phyloP scores from a whole-genome alignment of 1,284 basidiomycete species.

The Schizophyllum commune region DNA sequence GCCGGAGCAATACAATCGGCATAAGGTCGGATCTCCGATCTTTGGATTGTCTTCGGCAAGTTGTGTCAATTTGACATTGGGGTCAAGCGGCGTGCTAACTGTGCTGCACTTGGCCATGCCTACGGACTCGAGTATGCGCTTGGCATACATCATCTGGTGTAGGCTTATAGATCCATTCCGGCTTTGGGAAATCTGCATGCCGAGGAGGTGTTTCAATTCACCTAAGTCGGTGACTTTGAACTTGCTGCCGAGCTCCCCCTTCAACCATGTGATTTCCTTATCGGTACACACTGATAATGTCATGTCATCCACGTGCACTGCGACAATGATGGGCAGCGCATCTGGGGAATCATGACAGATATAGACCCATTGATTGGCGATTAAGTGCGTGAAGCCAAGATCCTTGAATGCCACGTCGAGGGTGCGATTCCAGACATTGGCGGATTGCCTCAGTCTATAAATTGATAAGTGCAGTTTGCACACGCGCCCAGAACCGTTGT shows the following conservation, averaged over 20 bases:
- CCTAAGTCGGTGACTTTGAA: constrained; percentile 7
- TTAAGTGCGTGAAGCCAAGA: constrained; percentile 7
- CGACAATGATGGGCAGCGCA: constrained; percentile 3
- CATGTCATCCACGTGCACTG: constrained; percentile 13
- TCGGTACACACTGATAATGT: constrained; percentile 2
- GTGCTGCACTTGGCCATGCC: constrained; percentile 13
- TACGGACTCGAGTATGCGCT: constrained; percentile 1
- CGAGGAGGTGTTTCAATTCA: constrained; percentile 5
- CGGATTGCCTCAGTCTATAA: constrained; percentile 22
- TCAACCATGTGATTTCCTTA: background rate
- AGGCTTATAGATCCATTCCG: constrained; percentile 1
- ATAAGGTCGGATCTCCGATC: background rate
- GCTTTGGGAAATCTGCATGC: constrained; percentile 8
- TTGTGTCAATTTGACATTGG: constrained; percentile 15
- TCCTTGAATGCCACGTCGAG: constrained; percentile 8
- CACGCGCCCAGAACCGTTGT: constrained; percentile 13
- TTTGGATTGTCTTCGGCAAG: constrained; percentile 1
- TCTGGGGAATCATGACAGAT: background rate
- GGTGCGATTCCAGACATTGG: constrained; percentile 16
- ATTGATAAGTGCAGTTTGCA: constrained; percentile 15
- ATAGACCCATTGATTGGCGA: constrained; percentile 10
- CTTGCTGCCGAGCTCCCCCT: constrained; percentile 3
- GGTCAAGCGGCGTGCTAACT: constrained; percentile 19
- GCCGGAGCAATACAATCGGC: constrained; percentile 1
- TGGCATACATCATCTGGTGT: constrained; percentile 4